Percentiles rank a stretch among this genome's conserved stretches.
Conservation (phyloP, 2,329 filamentous ascomycete genomes). For the Elsinoe fawcettii region DNA sequence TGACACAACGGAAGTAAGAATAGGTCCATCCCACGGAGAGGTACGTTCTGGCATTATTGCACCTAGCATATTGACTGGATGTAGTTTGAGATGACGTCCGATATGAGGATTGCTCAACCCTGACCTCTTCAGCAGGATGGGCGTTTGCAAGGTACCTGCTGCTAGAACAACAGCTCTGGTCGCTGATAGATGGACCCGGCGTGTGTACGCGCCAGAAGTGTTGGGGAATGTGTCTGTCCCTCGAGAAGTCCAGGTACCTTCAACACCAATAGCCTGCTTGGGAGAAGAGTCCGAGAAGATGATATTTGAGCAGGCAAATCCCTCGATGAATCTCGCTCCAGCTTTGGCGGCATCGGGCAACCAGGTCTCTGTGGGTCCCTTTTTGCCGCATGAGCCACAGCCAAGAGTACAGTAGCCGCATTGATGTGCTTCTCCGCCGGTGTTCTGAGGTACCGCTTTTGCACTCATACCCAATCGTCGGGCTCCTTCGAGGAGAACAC, state of each 20-base stretch:
- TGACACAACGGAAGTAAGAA: conserved; percentile 69
- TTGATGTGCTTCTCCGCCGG: conserved; percentile 62
- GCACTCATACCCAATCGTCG: conserved; percentile 65
- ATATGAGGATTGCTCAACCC: conserved; percentile 75
- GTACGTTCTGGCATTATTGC: conserved; percentile 64
- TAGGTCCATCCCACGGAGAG: conserved; percentile 58
- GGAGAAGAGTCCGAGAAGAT: conserved; percentile 49
- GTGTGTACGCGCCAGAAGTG: conserved; percentile 25
- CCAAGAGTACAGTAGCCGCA: conserved; percentile 58
- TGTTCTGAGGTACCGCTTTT: conserved; percentile 69
- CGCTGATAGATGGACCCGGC: conserved; percentile 64
- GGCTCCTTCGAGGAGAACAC: conserved; percentile 65
- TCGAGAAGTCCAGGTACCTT: conserved; percentile 67
- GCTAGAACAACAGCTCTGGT: conserved; percentile 69
- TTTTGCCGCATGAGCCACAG: conserved; percentile 62
- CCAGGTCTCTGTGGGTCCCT: conserved; percentile 68
- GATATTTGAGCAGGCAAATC: conserved; percentile 63
- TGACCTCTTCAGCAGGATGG: conserved; percentile 67
- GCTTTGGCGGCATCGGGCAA: conserved; percentile 70
- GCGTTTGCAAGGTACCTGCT: conserved; percentile 67
- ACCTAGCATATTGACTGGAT: conserved; percentile 54
- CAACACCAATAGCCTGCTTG: conserved; percentile 59
- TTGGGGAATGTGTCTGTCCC: conserved; percentile 37
- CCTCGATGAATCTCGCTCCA: conserved; percentile 77
- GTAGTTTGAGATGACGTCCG: conserved; percentile 71